A percentile compares a stretch with the other conserved stretches of the same genome.
These are phyloP conservation scores for Fusarium duplospermum DNA, from an alignment of 2,329 filamentous ascomycete genomes.

Conservation along the genomic window DNA sequence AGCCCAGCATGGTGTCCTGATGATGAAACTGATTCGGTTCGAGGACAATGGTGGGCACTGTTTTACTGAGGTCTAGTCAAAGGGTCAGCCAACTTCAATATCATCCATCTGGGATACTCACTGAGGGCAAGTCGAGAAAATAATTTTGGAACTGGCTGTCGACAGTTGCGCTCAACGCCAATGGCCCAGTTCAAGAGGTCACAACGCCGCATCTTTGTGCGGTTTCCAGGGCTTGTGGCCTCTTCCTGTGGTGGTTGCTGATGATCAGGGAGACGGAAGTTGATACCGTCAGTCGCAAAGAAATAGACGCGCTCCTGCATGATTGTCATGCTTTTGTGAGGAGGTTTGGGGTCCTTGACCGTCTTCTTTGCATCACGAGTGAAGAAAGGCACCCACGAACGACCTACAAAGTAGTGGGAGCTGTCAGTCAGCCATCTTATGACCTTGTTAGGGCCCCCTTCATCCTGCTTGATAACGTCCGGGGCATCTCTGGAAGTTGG, in stretches of 20 bases:
- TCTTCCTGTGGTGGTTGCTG: slow-evolving; percentile 41
- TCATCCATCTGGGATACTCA: slow-evolving; percentile 42
- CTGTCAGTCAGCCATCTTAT: slow-evolving; percentile 43
- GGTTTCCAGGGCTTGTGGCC: slow-evolving; percentile 27
- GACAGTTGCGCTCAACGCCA: slow-evolving; percentile 55
- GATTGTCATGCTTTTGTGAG: slow-evolving; percentile 32
- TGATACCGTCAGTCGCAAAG: slow-evolving; percentile 65
- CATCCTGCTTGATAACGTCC: slow-evolving; percentile 46
- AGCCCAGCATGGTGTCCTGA: slow-evolving; percentile 16
- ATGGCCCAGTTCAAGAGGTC: slow-evolving; percentile 66
- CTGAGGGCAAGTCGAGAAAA: slow-evolving; percentile 69
- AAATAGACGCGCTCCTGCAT: slow-evolving; percentile 60
- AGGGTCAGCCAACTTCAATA: slow-evolving; percentile 3
- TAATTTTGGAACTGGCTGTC: slow-evolving; percentile 64
- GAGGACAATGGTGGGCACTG: slow-evolving; percentile 59
- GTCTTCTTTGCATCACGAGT: slow-evolving; percentile 55
- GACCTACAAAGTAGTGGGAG: slow-evolving; percentile 58
- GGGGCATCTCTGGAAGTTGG: slow-evolving; percentile 47
- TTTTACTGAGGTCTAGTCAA: slow-evolving; percentile 62
- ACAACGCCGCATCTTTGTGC: slow-evolving; percentile 51
- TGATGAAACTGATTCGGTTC: slow-evolving; percentile 57
- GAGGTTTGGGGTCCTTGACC: slow-evolving; percentile 45
- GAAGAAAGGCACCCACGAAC: slow-evolving; percentile 62
- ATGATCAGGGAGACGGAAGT: slow-evolving; percentile 47
- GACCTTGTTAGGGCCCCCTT: slow-evolving; percentile 46